Conservation (phyloP, 495 filamentous ascomycete species). For the Corynascus novoguineensis region DNA sequence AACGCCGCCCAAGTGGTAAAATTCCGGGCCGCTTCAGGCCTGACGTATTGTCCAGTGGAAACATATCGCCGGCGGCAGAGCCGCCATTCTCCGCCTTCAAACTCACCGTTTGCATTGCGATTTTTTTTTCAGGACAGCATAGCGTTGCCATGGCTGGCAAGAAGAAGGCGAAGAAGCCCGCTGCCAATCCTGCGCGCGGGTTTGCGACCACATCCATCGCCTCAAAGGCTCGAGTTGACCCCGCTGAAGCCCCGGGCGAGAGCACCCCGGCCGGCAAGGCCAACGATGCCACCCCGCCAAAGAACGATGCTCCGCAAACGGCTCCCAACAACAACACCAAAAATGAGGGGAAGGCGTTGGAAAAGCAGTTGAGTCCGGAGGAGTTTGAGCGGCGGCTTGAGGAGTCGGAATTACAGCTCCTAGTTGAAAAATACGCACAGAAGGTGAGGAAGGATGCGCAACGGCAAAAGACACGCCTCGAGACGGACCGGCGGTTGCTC, state of each 20-base stretch:
- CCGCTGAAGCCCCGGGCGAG: slow-evolving; percentile 34
- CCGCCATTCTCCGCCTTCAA: slow-evolving; percentile 8
- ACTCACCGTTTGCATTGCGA: neutral
- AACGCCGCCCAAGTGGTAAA: slow-evolving; percentile 8
- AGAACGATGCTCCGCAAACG: slow-evolving; percentile 30
- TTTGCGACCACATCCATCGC: slow-evolving; percentile 89
- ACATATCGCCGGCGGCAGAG: slow-evolving; percentile 7
- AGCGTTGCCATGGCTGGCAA: slow-evolving; percentile 60
- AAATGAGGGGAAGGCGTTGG: slow-evolving; percentile 39
- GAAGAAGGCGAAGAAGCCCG: slow-evolving; percentile 85
- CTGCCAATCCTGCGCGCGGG: slow-evolving; percentile 76
- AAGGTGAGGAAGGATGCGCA: slow-evolving; percentile 62
- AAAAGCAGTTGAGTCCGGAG: slow-evolving; percentile 61
- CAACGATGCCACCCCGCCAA: slow-evolving; percentile 32
- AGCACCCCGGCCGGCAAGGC: slow-evolving; percentile 20
- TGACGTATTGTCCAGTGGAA: slow-evolving; percentile 15
- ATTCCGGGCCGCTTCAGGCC: slow-evolving; percentile 15
- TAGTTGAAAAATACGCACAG: slow-evolving; percentile 73
- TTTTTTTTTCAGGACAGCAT: neutral
- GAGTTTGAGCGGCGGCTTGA: slow-evolving; percentile 81
- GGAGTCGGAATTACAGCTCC: slow-evolving; percentile 69
- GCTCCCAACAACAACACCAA: slow-evolving; percentile 25
- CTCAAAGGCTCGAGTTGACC: slow-evolving; percentile 55
- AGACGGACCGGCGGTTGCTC: slow-evolving; percentile 73
- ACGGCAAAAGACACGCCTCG: slow-evolving; percentile 63